phyloP scores from a whole-genome alignment of 805 yeast genomes.

The Candida ovalis region DNA sequence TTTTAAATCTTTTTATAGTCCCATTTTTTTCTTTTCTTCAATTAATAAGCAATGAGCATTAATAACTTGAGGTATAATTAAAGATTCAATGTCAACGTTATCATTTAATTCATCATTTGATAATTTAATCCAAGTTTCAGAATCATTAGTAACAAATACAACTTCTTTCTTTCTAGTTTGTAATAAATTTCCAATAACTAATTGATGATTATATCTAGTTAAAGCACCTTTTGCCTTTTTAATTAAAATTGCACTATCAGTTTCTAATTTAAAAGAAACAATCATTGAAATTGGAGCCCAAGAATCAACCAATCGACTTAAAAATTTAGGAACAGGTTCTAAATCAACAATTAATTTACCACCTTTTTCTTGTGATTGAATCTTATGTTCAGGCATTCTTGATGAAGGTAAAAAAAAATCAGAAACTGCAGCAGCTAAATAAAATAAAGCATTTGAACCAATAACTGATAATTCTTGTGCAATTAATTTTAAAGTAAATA shows the following conservation, averaged over 20 bases:
- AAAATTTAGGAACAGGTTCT: constrained; percentile 95
- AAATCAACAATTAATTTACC: constrained; percentile 80
- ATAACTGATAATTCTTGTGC: constrained; percentile 55
- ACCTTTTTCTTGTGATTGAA: constrained; percentile 68
- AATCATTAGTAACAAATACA: constrained; percentile 65
- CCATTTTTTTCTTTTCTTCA: constrained; percentile 23
- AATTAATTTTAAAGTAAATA: constrained; percentile 73
- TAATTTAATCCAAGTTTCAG: constrained; percentile 49
- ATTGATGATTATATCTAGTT: constrained; percentile 82
- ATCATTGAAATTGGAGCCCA: constrained; percentile 98
- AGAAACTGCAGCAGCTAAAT: constrained; percentile 95
- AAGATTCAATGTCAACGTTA: constrained; percentile 64
- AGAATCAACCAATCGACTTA: constrained; percentile 78
- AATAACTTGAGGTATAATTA: constrained; percentile 77
- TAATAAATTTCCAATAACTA: constrained; percentile 89
- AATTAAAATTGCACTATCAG: constrained; percentile 68
- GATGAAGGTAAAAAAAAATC: constrained; percentile 91
- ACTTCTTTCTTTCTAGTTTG: constrained; percentile 88
- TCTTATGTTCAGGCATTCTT: constrained; percentile 87
- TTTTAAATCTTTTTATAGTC: constrained; percentile 2
- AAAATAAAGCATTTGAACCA: constrained; percentile 65
- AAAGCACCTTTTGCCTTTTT: constrained; percentile 77
- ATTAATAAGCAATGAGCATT: constrained; percentile 65
- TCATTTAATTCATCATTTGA: constrained; percentile 36
- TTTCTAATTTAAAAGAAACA: constrained; percentile 89